Conservation (phyloP, 495 filamentous ascomycete species). For the Hypoxylon intermedium region DNA sequence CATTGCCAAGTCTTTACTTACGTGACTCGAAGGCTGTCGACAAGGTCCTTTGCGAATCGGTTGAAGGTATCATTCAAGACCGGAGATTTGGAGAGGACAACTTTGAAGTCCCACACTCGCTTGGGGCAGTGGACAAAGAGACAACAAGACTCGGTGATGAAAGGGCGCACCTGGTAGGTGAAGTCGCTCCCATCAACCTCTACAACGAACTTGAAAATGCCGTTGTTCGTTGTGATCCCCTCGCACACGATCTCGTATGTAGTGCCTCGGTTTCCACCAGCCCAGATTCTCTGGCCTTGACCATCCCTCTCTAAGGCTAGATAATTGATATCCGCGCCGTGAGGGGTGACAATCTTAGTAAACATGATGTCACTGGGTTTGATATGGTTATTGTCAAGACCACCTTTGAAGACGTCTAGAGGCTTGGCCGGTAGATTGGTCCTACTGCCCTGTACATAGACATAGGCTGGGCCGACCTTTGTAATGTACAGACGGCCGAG, state of each 20-base stretch:
- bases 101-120: conserved; percentile 53
- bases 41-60: conserved; percentile 41
- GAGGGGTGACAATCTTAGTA: conserved; percentile 51
- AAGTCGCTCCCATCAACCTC: conserved; percentile 54
- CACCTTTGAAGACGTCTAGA: conserved; percentile 23
- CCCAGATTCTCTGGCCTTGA: conserved; percentile 32
- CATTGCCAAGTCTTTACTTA: conserved; percentile 36
- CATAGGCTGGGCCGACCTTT: conserved; percentile 19
- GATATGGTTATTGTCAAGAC: conserved; percentile 30
- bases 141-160: conserved; percentile 17
- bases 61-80: conserved; percentile 36
- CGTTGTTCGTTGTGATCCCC: conserved; percentile 14
- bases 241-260: conserved; percentile 62
- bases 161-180: conserved; percentile 32
- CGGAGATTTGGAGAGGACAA: conserved; percentile 34
- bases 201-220: conserved; percentile 50
- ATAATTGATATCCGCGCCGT: conserved; percentile 45
- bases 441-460: conserved; percentile 34
- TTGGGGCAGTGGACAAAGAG: conserved; percentile 52
- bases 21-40: conserved; percentile 46
- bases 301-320: conserved; percentile 41
- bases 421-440: conserved; percentile 32
- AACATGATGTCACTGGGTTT: conserved; percentile 40
- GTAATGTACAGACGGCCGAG: conserved; percentile 52
- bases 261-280: conserved; percentile 33